Evolutionary conservation across 768 basidiomycete genomes (phyloP), one percentile per base, ranked within the genome.

Genomic region (Phylloporus scabripes): DNA sequence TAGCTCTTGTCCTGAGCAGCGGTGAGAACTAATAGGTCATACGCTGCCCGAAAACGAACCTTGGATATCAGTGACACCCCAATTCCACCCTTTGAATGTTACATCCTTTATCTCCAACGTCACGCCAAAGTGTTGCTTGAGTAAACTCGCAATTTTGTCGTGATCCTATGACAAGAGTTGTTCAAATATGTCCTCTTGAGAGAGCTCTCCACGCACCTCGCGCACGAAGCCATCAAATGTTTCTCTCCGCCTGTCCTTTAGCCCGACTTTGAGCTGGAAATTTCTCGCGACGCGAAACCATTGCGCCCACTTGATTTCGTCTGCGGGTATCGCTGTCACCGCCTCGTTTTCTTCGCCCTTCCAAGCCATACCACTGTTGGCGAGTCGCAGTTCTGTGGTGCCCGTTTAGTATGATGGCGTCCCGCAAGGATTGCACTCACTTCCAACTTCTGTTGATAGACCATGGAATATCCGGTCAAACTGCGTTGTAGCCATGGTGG

Each of bases 61-160:
- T 78, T 91, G 87, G 54, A 98, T 90, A 61, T 95, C 92, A 2
- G 91, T 89, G 26, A 85, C 80, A 5, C 96, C 96, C 96, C 96
- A 98, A 66, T 99, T 98, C 92, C 92, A 98, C 0, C 96, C 96
- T 64, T 90, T 93, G 65, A 94, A 81, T 11, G 89, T 84, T 15
- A 83, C 76, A 56, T 99, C 96, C 65, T 83, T 84, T 5, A 77
- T 79, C 64, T 98, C 96, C 20, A 98, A 73, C 3, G 87, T 81
- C 50, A 95, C 73, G 37, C 78, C 80, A 70, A 92, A 98, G 68
- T 92, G 82, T 53, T 87, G 88, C 69, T 95, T 94, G 56, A 96
- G 69, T 37, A 94, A 64, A 44, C 77, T 71, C 4, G 83, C 73
- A n/a, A 98, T 63, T 54, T 84, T 86, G 50, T 98, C 96, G 50